Conservation (phyloP, 1,284 basidiomycete species). For the Trichosporon ovoides region DNA sequence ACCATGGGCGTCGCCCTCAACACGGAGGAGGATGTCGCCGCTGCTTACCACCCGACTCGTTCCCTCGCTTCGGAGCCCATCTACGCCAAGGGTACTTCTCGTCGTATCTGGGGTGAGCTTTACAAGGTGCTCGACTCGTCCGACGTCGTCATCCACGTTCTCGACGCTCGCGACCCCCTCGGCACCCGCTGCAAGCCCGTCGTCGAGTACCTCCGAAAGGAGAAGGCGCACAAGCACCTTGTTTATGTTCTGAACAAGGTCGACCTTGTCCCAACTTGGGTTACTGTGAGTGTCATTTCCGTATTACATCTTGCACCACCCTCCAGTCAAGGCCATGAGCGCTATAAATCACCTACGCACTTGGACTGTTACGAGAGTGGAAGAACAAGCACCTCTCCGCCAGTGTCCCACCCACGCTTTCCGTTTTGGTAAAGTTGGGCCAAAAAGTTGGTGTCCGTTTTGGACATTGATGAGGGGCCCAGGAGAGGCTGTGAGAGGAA, state of each 20-base stretch:
- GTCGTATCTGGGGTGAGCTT: slow-evolving; percentile 93
- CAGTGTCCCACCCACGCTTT: slow-evolving; percentile 47
- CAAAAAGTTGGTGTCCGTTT: slow-evolving; percentile 40
- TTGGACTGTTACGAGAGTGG: slow-evolving; percentile 59
- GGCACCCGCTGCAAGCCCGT: slow-evolving; percentile 97
- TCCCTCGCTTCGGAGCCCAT: slow-evolving; percentile 63
- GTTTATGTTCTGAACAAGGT: slow-evolving; percentile 98
- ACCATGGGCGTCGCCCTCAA: slow-evolving; percentile 14
- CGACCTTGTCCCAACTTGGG: slow-evolving; percentile 97
- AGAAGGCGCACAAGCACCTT: slow-evolving; percentile 96
- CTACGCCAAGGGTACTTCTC: slow-evolving; percentile 85
- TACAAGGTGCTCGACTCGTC: slow-evolving; percentile 99
- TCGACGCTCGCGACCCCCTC: slow-evolving; percentile 92
- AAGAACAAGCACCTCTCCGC: slow-evolving; percentile 53
- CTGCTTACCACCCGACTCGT: slow-evolving; percentile 35
- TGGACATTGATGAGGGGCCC: slow-evolving; percentile 44
- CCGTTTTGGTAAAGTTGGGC: slow-evolving; percentile 40
- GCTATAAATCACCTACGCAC: slow-evolving; percentile 39
- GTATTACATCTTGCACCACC: slow-evolving; percentile 33
- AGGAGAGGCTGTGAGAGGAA: slow-evolving; percentile 40
- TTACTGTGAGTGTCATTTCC: slow-evolving; percentile 69
- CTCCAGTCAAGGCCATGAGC: slow-evolving; percentile 53
- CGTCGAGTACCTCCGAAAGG: slow-evolving; percentile 87
- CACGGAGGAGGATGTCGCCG: slow-evolving; percentile 36
- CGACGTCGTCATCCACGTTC: slow-evolving; percentile 90